Evolutionary conservation across 345 rosid species (phyloP), one percentile per base, ranked within the genome.

Genomic region (Citrus inodora): DNA sequence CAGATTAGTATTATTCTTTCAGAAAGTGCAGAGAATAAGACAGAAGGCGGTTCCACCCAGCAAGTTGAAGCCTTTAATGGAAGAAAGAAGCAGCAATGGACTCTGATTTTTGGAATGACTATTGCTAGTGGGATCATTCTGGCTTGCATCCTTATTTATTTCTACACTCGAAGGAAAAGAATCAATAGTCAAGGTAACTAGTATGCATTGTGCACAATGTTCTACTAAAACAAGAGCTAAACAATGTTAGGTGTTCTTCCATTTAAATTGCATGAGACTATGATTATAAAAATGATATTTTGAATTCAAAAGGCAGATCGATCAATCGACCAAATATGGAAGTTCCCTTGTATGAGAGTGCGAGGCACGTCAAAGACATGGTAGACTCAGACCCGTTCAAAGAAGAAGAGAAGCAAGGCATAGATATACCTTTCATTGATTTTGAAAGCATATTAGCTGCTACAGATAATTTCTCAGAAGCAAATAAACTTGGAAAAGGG

Each of bases 401-500:
- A 6, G 88, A 85, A 59, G 87, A 86, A 33, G 84, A 85, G 30
- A 86, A 74, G 67, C 82, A 84, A 64, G 84, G 75, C 37, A 80
- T 90, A 74, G 91, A 87, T 53, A 76, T 89, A 11, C 91, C 87
- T 19, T 81, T 82, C 64, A 75, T 87, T 27, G 81, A 80, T 33
- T 74, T 89, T 30, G 86, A 85, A 22, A 65, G 67, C 73, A 86
- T 90, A 68, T 7, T 86, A 73, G 83, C 75, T 66, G 89, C 90
- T 22, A 87, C 94, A 2, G 83, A 86, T 64, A 81, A 81, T 74
- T 90, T 90, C 69, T 85, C 88, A 0, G 82, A 82, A 16, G 76
- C 76, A 38, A 90, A 88, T 79, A 86, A 79, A 81, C 89, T 90
- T 4, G 94, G 92, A 8, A 85, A 76, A 73, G 92, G 94, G 0